Conservation (phyloP, 1,284 basidiomycete species). For the Prillingera fragicola region DNA sequence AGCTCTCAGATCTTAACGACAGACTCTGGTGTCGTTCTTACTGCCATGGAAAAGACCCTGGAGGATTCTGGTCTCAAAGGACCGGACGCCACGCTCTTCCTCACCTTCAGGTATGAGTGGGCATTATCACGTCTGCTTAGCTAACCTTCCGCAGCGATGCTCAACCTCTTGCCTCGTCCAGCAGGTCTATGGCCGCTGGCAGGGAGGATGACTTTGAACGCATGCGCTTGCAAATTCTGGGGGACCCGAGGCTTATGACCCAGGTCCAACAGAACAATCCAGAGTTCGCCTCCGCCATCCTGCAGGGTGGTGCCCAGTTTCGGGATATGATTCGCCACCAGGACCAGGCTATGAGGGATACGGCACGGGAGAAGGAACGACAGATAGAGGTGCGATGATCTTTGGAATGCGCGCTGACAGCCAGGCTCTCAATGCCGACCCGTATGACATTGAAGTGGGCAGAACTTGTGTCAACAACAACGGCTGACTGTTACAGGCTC, state of each 20-base stretch:
- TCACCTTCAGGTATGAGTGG: slow-evolving; percentile 36
- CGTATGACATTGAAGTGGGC: slow-evolving; percentile 73
- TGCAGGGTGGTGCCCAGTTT: slow-evolving; percentile 64
- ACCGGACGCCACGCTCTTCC: slow-evolving; percentile 34
- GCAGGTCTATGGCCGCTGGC: neutral
- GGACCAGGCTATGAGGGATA: slow-evolving; percentile 55
- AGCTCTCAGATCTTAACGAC: slow-evolving; percentile 26
- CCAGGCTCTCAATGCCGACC: slow-evolving; percentile 66
- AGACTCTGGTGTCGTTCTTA: slow-evolving; percentile 38
- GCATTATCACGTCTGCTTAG: neutral
- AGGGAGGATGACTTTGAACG: slow-evolving; percentile 77
- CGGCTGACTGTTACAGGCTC: slow-evolving; percentile 50
- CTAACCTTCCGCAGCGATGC: neutral
- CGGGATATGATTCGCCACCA: slow-evolving; percentile 65
- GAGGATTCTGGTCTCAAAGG: slow-evolving; percentile 36
- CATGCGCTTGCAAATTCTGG: slow-evolving; percentile 80
- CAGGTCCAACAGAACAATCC: slow-evolving; percentile 70
- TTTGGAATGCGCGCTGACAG: slow-evolving; percentile 35
- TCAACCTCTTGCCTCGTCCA: slow-evolving; percentile 14
- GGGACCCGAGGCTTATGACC: slow-evolving; percentile 71
- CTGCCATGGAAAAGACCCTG: slow-evolving; percentile 26
- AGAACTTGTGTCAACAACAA: neutral
- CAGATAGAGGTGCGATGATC: slow-evolving; percentile 55
- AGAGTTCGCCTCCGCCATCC: slow-evolving; percentile 68
- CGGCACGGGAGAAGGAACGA: slow-evolving; percentile 56